Evolutionary conservation across 352 stramenopile species (phyloP), one percentile per base, ranked within the genome.

Genomic region (Globisporangium takayamanum): DNA sequence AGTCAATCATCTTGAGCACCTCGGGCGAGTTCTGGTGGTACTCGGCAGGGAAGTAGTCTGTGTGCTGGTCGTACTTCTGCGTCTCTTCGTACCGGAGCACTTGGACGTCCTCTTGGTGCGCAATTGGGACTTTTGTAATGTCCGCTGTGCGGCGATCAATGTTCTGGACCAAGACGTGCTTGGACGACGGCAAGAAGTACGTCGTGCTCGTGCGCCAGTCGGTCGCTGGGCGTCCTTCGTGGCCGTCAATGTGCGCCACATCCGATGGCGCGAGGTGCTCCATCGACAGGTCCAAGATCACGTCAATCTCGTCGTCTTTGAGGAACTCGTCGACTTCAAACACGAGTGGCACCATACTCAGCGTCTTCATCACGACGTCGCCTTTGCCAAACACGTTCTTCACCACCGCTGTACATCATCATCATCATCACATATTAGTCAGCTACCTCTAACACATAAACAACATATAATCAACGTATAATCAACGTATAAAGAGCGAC

Each of bases 161-260:
- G 33, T 75, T 66, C 26, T 63, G 62, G 2, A 92, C 63, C 28
- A 76, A 30, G 15, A 57, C 8, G 53, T 89, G 74, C 4, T 48
- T 53, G 5, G 64, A 68, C 1, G 82, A 89, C 36, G 82, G 59
- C 50, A 92, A 48, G 47, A 84, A 92, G 64, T 88, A 88, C 39
- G 76, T 92, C 37, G 78, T 90, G 63, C 76, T 89, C 37, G 82
- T 92, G 47, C 82, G 71, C 82, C 80, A 92, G 54, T 88, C 76
- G 2, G 78, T 88, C 11, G 74, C 69, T 2, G 80, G 72, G 3
- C 77, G 75, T 44, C 79, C 79, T 57, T 87, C 76, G 54, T 92
- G 72, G 16, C 76, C 80, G 53, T 90, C 83, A 15, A 77, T 70
- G 39, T 80, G 69, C 28, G 69, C 76, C 55, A 92, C 80, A 15